Conservation (phyloP, 768 basidiomycete species). For the Suillus bovinus region DNA sequence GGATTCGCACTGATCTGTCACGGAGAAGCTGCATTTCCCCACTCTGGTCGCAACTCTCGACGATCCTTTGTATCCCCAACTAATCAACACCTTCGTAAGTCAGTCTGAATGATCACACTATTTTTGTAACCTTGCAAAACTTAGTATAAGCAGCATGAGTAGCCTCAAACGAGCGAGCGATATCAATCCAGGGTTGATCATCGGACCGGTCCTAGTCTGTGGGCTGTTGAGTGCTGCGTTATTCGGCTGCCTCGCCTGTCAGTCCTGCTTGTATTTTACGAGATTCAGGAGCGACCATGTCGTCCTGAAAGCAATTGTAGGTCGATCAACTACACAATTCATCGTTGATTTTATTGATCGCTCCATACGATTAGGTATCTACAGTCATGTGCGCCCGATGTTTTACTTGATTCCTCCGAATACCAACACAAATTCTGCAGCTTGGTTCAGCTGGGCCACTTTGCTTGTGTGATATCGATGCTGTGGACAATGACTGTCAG, state of each 20-base stretch:
- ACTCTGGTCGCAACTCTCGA: not conserved
- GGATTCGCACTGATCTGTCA: not conserved
- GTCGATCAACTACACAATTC: not conserved
- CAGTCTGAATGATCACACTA: not conserved
- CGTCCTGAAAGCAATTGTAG: constrained; percentile 6
- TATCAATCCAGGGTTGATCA: not conserved
- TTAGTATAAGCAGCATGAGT: not conserved
- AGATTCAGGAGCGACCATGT: constrained; percentile 10
- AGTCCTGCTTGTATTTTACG: constrained; percentile 16
- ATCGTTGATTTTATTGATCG: not conserved
- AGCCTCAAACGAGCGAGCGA: not conserved
- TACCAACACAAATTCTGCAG: not conserved
- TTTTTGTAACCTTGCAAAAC: not conserved
- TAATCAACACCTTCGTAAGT: not conserved
- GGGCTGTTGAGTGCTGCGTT: constrained; percentile 11
- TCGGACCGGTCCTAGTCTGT: constrained; percentile 17
- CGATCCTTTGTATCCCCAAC: not conserved
- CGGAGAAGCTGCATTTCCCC: not conserved
- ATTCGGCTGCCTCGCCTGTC: constrained; percentile 16
- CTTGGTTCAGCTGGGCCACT: constrained; percentile 5
- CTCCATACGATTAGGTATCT: constrained; percentile 3
- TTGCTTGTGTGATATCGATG: not conserved
- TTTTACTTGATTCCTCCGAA: not conserved
- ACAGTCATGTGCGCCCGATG: not conserved
- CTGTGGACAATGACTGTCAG: constrained; percentile 10